Evolutionary conservation across 257 asterid species (phyloP), one percentile per base, ranked within the genome.

Genomic region (Anisodus tanguticus): DNA sequence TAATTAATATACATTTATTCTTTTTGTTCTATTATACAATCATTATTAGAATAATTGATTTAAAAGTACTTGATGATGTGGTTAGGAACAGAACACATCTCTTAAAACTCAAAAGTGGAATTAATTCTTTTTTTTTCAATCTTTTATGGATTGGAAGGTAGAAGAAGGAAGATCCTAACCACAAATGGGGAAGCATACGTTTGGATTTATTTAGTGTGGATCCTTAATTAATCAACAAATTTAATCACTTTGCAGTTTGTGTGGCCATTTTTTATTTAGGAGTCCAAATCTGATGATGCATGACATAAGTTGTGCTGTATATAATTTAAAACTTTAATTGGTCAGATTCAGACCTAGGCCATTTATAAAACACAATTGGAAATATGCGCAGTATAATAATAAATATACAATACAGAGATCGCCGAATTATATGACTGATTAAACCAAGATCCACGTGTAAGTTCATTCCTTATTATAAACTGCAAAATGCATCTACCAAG

Each of bases 161-260:
- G 81, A 67, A 85, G 83, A 85, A 81, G 57, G 63, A 39, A 47
- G 80, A 70, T 37, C 87, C 87, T 80, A 87, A 87, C 88, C 84
- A 80, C 77, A 51, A 31, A 51, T 15, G 4, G 57, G 35, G 80
- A 57, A 79, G 19, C n/a, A 37, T 45, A 22, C 77, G 35, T 71
- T 66, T 82, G 77, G 63, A 84, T 37, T 53, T 31, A 77, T 70
- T 83, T 49, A 47, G 54, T 83, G 35, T 76, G 86, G 82, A 59
- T 67, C 9, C n/a, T 71, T 19, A 26, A n/a, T 79, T 59, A 74
- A 58, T 41, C 22, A 70, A 62, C 86, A 84, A 82, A 83, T 57
- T 31, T 63, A 59, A 9, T 78, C 15, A 15, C 58, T 70, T 81
- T 59, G 84, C 66, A 83, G 84, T 84, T 80, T 83, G 79, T 64